Percentiles rank a stretch among this genome's conserved stretches.
phyloP scores from a whole-genome alignment of 192 early-diverging fungal species.

The Obelidium mucronatum region DNA sequence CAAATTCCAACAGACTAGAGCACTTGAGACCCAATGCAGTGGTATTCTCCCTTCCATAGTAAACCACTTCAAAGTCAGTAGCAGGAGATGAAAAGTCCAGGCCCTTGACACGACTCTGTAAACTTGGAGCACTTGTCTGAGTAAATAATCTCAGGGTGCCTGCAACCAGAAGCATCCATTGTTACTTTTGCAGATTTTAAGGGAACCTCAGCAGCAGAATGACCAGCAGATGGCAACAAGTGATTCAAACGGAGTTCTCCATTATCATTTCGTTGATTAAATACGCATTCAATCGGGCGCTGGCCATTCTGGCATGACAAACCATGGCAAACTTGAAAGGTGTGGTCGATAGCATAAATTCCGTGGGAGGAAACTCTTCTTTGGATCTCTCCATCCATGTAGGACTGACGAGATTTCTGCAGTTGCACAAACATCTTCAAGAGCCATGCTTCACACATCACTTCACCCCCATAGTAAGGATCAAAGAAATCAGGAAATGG shows the following conservation, averaged over 20 bases:
- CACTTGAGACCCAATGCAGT: not conserved
- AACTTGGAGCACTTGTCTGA: not conserved
- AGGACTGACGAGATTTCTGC: not conserved
- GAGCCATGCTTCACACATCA: not conserved
- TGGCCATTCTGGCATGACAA: not conserved
- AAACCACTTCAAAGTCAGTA: not conserved
- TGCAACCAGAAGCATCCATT: not conserved
- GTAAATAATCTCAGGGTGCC: constrained; percentile 10
- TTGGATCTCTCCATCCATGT: not conserved
- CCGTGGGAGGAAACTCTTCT: not conserved
- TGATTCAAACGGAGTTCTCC: constrained; percentile 1
- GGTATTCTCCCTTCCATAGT: not conserved
- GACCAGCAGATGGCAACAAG: not conserved
- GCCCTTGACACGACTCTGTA: not conserved
- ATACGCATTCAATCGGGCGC: not conserved
- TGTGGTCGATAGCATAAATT: not conserved
- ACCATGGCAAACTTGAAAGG: not conserved
- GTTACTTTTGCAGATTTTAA: not conserved
- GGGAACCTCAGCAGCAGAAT: not conserved
- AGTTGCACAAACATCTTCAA: not conserved
- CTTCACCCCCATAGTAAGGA: not conserved
- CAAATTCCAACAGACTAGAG: not conserved
- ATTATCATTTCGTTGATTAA: not conserved
- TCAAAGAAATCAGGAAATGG: constrained; percentile 5
- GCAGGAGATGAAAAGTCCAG: not conserved